Evolutionary conservation across 2,329 filamentous ascomycete species (phyloP), one percentile per base, ranked within the genome.

Genomic region (Cladophialophora psammophila): DNA sequence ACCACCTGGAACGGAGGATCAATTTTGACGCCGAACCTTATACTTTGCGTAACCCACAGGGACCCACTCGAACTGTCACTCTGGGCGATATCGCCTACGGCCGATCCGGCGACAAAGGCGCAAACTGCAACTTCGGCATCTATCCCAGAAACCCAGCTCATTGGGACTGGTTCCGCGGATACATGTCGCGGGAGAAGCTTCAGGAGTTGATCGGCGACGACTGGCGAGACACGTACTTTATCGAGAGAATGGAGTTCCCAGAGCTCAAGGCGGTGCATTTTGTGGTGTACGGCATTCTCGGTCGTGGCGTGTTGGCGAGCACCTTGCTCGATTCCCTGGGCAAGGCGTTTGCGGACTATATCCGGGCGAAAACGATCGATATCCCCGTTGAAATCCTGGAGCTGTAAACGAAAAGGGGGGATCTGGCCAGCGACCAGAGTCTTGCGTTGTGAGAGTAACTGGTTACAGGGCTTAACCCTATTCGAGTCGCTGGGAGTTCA

Each of bases 341-440:
- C 0, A 87, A 87, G 71, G 83, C 83, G 0, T 84, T 86, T 71
- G 82, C 79, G 12, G 84, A 86, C 75, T 86, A 81, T 73, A 71
- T 85, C 38, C 72, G 83, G 34, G 82, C 80, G 65, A 76, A 76
- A 52, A 71, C 78, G n/a, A 76, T 83, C 50, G 76, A 81, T 38
- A 75, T 82, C 52, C 81, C 80, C 1, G 55, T 68, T 10, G 38
- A 32, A 32, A 48, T 69, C 50, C 36, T 71, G 58, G 58, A 58
- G 53, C 53, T 18, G 35, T 57, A 26, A 26, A 20, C 10, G 18
- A 50, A 50, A 42, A 3, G 42, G 42, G n/a, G 18, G 8, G 12
- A 26, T 50, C 6, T 50, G 18, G 45, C 9, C 13, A 26, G 8
- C 45, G 4, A 26, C 10, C 9, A 31, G 45, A 12, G 45, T 26